Percentiles rank a stretch among this genome's conserved stretches.
Conservation (phyloP, 1,139 yeast genomes). For the Tardiomyces blankii region DNA sequence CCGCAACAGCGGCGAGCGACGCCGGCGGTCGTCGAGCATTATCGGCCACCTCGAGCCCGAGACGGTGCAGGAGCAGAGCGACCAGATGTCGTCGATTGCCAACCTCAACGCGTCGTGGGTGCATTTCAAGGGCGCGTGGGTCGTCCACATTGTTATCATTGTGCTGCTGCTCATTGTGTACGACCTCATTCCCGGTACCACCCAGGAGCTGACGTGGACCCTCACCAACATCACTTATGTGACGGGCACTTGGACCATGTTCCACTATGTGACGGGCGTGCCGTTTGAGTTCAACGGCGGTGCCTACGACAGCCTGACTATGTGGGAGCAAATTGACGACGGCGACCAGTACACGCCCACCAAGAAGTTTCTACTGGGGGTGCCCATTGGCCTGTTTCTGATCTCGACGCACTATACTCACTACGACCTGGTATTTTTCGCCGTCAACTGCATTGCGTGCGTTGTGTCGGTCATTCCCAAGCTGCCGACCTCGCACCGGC, state of each 20-base stretch:
- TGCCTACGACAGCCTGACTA: slow-evolving; percentile 87
- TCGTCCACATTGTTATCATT: slow-evolving; percentile 78
- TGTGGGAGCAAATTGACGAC: slow-evolving; percentile 98
- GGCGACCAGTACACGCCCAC: slow-evolving; percentile 98
- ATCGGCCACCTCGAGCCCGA: slow-evolving; percentile 86
- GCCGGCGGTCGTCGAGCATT: slow-evolving; percentile 52
- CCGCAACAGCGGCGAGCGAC: slow-evolving; percentile 6
- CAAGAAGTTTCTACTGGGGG: slow-evolving; percentile 81
- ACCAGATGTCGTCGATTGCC: slow-evolving; percentile 69
- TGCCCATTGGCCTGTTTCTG: slow-evolving; percentile 79
- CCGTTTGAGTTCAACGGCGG: slow-evolving; percentile 96
- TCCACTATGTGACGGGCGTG: slow-evolving; percentile 91
- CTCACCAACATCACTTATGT: slow-evolving; percentile 83
- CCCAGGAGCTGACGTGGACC: slow-evolving; percentile 88
- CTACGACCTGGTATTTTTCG: slow-evolving; percentile 69
- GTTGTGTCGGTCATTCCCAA: slow-evolving; percentile 80
- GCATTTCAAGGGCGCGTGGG: slow-evolving; percentile 84
- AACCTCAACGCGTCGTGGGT: slow-evolving; percentile 96
- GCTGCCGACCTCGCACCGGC: slow-evolving; percentile 45
- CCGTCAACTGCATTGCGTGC: slow-evolving; percentile 73
- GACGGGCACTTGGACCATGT: slow-evolving; percentile 89
- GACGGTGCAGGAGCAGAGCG: slow-evolving; percentile 82
- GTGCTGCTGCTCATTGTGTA: slow-evolving; percentile 60
- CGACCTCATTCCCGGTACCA: slow-evolving; percentile 65
- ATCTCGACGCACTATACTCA: slow-evolving; percentile 85